phyloP scores from a whole-genome alignment of 2,329 filamentous ascomycete species.

The Phyllosticta capitalensis region DNA sequence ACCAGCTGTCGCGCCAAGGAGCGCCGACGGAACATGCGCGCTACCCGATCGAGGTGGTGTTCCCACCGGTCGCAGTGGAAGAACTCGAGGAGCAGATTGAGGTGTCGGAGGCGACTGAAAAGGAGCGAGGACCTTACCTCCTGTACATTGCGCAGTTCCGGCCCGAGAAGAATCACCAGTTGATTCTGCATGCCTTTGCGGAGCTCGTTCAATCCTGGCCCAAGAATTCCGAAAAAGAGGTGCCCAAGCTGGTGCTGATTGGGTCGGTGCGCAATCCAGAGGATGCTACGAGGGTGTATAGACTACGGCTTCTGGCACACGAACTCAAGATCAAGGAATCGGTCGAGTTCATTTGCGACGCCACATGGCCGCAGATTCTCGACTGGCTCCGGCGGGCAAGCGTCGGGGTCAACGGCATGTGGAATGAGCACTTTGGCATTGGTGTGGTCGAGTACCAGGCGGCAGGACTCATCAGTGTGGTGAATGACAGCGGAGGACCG shows the following conservation, averaged over 20 bases:
- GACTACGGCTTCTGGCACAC: slow-evolving; percentile 74
- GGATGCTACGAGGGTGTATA: slow-evolving; percentile 77
- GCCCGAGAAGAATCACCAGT: slow-evolving; percentile 89
- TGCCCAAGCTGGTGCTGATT: slow-evolving; percentile 68
- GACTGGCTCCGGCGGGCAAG: slow-evolving; percentile 66
- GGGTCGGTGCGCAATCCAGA: slow-evolving; percentile 83
- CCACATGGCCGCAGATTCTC: slow-evolving; percentile 78
- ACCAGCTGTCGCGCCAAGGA: slow-evolving; percentile 1
- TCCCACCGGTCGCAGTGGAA: slow-evolving; percentile 83
- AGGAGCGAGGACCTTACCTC: slow-evolving; percentile 58
- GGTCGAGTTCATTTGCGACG: slow-evolving; percentile 84
- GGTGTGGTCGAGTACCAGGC: slow-evolving; percentile 98
- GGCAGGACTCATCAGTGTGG: slow-evolving; percentile 83
- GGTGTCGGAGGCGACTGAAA: slow-evolving; percentile 60
- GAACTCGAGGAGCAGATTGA: slow-evolving; percentile 69
- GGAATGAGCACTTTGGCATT: slow-evolving; percentile 99
- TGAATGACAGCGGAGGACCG: slow-evolving; percentile 87
- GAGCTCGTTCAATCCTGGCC: slow-evolving; percentile 47
- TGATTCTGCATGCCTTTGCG: slow-evolving; percentile 78
- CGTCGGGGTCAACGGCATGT: slow-evolving; percentile 95
- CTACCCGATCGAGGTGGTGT: slow-evolving; percentile 59
- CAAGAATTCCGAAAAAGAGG: slow-evolving; percentile 35
- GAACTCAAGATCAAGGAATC: slow-evolving; percentile 66
- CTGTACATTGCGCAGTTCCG: slow-evolving; percentile 97
- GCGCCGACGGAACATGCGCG: slow-evolving; percentile 3